Percentiles rank a stretch among this genome's conserved stretches.
Conservation (phyloP, 148 eudicot species). For the Camellia japonica region DNA sequence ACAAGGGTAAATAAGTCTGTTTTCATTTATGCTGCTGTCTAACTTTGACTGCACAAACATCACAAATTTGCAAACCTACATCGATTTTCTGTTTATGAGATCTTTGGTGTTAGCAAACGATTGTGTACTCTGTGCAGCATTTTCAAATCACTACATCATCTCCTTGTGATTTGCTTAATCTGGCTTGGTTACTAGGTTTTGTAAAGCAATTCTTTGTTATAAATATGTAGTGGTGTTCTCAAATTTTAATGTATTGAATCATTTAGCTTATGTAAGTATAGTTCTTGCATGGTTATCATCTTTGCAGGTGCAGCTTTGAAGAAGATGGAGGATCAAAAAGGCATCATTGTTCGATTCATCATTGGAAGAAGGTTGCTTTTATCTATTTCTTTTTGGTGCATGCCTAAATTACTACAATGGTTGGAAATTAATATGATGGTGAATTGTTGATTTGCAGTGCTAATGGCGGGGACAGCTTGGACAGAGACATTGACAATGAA, state of each 20-base stretch:
- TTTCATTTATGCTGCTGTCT: slow-evolving; percentile 5
- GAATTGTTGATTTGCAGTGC: slow-evolving; percentile 51
- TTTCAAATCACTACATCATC: neutral
- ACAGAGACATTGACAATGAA: slow-evolving; percentile 68
- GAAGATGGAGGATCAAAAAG: slow-evolving; percentile 67
- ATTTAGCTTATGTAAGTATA: neutral
- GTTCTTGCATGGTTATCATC: neutral
- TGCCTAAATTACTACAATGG: slow-evolving; percentile 10
- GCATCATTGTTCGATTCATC: slow-evolving; percentile 68
- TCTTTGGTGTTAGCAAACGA: neutral
- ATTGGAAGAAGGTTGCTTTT: slow-evolving; percentile 70
- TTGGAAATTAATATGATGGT: neutral
- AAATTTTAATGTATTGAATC: neutral
- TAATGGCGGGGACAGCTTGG: slow-evolving; percentile 72
- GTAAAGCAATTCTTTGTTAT: neutral
- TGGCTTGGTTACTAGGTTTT: neutral
- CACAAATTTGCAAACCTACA: neutral
- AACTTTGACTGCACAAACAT: slow-evolving; percentile 1
- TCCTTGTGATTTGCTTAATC: neutral
- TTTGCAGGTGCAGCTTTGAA: slow-evolving; percentile 51
- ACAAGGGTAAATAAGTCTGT: neutral
- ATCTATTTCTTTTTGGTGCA: neutral
- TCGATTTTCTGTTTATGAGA: neutral
- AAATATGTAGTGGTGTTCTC: neutral
- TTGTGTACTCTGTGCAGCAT: neutral